Evolutionary conservation across 768 basidiomycete species (phyloP), one percentile per base, ranked within the genome.

Genomic region (Ramaria sp.): DNA sequence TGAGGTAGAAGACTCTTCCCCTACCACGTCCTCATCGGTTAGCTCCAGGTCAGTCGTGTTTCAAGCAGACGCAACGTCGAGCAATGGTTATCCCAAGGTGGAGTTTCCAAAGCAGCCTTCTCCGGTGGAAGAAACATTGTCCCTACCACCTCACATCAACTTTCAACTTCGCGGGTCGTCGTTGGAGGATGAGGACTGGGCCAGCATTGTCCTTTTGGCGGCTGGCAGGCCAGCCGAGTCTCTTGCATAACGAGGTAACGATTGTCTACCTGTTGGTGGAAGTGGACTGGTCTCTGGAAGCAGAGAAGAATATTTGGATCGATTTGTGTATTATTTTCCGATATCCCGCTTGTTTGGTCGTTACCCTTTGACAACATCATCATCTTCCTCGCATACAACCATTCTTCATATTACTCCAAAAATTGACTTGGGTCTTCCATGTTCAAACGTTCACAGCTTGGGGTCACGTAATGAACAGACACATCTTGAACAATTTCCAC

Each of bases 161-260:
- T 50, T 57, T 59, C 39, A 48, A 28, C 22, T 57, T 22, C 53
- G 47, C 37, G 5, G 45, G 22, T 45, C 47, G 50, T 37, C 50
- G 22, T 25, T 44, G 25, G 67, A 72, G 39, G 73, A 72, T 56
- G 82, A 79, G 48, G 78, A 86, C 62, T 90, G 88, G 87, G 82
- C 83, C 44, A 71, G 74, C 62, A 84, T 81, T 60, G 86, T 89
- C 48, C 64, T 89, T 56, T 65, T 80, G 66, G 84, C 83, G n/a
- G 84, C 83, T 55, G 80, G 48, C 10, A 50, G 36, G 32, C 47
- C 47, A 3, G 13, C 47, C 24, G 47, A 48, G 5, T 27, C 28
- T 9, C 15, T 48, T 30, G 47, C 47, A 25, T 48, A 27, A 28
- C n/a, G 47, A 34, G 9, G 13, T 34, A 34, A 9, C 32, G 8